These are phyloP conservation scores for Saccharomycopsis guyanensis DNA, from an alignment of 805 yeast species.

Conservation along the genomic window DNA sequence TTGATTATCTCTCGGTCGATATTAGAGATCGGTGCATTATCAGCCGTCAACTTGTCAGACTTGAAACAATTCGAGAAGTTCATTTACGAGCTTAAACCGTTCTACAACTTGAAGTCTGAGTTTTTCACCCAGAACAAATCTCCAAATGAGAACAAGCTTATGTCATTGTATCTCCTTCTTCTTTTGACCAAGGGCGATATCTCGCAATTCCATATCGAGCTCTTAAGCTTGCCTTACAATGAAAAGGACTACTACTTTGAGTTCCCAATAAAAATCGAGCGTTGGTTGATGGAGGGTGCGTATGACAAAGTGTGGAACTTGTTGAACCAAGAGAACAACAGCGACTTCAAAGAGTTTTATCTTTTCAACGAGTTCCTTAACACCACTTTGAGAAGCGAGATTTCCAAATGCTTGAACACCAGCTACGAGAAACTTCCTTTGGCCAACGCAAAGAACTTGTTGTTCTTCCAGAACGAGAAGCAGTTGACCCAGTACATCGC, in stretches of 20 bases:
- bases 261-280: slow-evolving; percentile 84
- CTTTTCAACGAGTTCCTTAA: slow-evolving; percentile 70
- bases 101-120: slow-evolving; percentile 40
- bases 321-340: slow-evolving; percentile 35
- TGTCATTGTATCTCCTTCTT: slow-evolving; percentile 68
- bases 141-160: slow-evolving; percentile 60
- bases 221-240: slow-evolving; percentile 32
- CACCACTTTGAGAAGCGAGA: slow-evolving; percentile 76
- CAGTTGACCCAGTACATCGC: slow-evolving; percentile 47
- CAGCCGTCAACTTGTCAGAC: slow-evolving; percentile 57
- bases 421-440: slow-evolving; percentile 73
- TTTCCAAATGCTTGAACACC: slow-evolving; percentile 73
- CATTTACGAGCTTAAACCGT: slow-evolving; percentile 68
- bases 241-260: slow-evolving; percentile 66
- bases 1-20: slow-evolving; percentile 72
- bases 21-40: slow-evolving; percentile 81
- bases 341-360: slow-evolving; percentile 59
- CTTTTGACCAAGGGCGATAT: slow-evolving; percentile 77
- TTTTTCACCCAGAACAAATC: slow-evolving; percentile 36
- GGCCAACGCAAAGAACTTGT: slow-evolving; percentile 71
- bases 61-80: slow-evolving; percentile 63
- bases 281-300: slow-evolving; percentile 94
- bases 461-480: slow-evolving; percentile 58
- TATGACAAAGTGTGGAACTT: slow-evolving; percentile 86
- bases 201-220: slow-evolving; percentile 83